These are phyloP conservation scores for Syzygium jambos DNA, from an alignment of 345 rosid genomes.

Conservation along the genomic window DNA sequence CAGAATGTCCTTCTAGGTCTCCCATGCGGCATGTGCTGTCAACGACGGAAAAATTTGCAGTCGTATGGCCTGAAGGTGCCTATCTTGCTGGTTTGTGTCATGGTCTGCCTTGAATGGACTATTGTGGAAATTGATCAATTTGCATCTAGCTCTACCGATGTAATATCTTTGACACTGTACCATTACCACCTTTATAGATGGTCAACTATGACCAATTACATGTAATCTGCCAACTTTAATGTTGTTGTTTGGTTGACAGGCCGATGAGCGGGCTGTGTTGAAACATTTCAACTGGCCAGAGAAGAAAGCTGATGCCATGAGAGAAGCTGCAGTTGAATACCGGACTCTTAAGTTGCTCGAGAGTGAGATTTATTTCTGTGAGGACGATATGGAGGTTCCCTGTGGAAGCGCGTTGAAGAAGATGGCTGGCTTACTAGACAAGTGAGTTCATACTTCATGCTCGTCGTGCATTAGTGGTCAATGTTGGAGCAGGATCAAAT, in stretches of 20 bases:
- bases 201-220: background rate
- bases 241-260: slow-evolving; percentile 20
- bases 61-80: background rate
- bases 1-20: background rate
- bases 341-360: slow-evolving; percentile 64
- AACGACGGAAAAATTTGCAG: background rate
- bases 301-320: slow-evolving; percentile 77
- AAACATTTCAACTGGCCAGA: slow-evolving; percentile 98
- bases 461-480: background rate
- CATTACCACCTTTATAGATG: background rate
- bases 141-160: background rate
- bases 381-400: slow-evolving; percentile 42
- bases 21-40: background rate
- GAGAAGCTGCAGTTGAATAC: slow-evolving; percentile 87
- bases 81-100: background rate
- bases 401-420: slow-evolving; percentile 65
- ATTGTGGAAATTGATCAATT: background rate
- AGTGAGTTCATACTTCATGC: slow-evolving; percentile 25
- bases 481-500: background rate
- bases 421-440: slow-evolving; percentile 72
- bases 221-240: background rate
- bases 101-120: background rate
- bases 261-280: slow-evolving; percentile 83
- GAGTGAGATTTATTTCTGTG: slow-evolving; percentile 47
- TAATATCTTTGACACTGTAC: background rate